Conservation (phyloP, 2,329 filamentous ascomycete species). For the Ceratocystis cacaofunesta region DNA sequence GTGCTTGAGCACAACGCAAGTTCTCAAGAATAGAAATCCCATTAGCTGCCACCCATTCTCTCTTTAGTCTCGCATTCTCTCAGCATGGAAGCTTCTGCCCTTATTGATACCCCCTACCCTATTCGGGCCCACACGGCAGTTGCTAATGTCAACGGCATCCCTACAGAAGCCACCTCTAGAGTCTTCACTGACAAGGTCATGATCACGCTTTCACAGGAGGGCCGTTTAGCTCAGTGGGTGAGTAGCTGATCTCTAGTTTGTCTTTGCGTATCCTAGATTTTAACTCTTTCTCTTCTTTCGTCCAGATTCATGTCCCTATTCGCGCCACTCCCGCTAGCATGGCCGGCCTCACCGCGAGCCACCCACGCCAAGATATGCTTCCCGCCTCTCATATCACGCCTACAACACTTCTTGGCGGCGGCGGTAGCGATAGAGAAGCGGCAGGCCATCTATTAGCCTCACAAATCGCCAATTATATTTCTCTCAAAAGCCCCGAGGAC, state of each 20-base stretch:
- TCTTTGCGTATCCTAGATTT: background rate
- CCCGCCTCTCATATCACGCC: constrained; percentile 74
- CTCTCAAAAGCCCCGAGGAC: constrained; percentile 52
- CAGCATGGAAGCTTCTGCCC: constrained; percentile 1
- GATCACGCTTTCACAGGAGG: constrained; percentile 74
- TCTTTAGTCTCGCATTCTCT: background rate
- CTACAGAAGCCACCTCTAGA: constrained; percentile 58
- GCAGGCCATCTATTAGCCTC: constrained; percentile 78
- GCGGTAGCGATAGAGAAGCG: constrained; percentile 63
- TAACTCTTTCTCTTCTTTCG: background rate
- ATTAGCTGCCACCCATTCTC: background rate
- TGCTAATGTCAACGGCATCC: constrained; percentile 49
- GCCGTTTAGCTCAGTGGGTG: constrained; percentile 85
- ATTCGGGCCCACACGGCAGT: constrained; percentile 44
- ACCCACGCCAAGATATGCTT: constrained; percentile 31
- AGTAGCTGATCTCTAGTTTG: constrained; percentile 18
- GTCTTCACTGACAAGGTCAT: constrained; percentile 83
- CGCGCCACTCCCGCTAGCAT: constrained; percentile 38
- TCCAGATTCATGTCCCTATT: constrained; percentile 63
- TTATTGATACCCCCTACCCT: constrained; percentile 45
- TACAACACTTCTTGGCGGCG: constrained; percentile 72
- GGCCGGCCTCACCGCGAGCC: constrained; percentile 10
- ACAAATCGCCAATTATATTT: constrained; percentile 70
- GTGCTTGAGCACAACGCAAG: too few relatives aligned
- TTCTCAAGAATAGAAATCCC: background rate